Conservation (phyloP, 2,329 filamentous ascomycete species). For the Aspergillus sclerotialis region DNA sequence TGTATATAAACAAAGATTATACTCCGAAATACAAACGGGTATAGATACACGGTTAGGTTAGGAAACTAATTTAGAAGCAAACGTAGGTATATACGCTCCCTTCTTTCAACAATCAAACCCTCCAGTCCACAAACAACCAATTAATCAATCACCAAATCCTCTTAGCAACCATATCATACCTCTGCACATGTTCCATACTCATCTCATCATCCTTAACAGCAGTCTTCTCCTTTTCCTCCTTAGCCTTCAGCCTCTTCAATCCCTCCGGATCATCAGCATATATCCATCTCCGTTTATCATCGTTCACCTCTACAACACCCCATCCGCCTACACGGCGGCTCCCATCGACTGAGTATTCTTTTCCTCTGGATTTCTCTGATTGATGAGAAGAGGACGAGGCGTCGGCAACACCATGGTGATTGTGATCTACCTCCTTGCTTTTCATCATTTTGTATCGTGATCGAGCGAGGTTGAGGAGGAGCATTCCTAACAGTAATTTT, state of each 20-base stretch:
- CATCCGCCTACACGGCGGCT: conserved; percentile 73
- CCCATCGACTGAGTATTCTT: conserved; percentile 58
- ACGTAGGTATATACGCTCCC: not conserved
- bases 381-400: conserved; percentile 4
- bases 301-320: conserved; percentile 79
- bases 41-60: too few relatives aligned
- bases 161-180: conserved; percentile 95
- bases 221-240: conserved; percentile 54
- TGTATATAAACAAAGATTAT: conserved; percentile 1
- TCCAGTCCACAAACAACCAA: too few relatives aligned
- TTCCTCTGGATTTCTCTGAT: conserved; percentile 17
- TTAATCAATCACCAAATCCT: conserved; percentile 95
- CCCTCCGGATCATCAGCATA: conserved; percentile 78
- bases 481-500: conserved; percentile 84
- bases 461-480: conserved; percentile 70
- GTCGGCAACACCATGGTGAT: conserved; percentile 2
- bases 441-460: conserved; percentile 78
- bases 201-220: conserved; percentile 44
- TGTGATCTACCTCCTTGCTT: conserved; percentile 45
- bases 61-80: too few relatives aligned
- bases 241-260: conserved; percentile 55
- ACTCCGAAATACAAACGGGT: not conserved
- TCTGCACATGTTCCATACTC: conserved; percentile 61
- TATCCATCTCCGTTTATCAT: conserved; percentile 78
- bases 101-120: not conserved